phyloP scores from a whole-genome alignment of 352 stramenopile species.

The Globisporangium heterothallicum region DNA sequence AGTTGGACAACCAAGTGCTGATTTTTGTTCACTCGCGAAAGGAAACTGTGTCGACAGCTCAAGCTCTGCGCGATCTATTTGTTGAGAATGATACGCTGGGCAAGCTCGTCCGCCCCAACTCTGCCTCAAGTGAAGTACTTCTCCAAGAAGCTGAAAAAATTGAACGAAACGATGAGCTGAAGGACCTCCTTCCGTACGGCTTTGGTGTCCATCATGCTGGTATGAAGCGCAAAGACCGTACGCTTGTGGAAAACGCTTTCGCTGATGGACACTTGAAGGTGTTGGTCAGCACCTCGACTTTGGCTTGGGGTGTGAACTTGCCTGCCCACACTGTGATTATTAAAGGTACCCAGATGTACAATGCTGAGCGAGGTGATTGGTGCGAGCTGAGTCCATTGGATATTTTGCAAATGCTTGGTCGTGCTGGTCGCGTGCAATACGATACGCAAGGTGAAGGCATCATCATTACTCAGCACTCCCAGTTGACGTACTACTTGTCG shows the following conservation, averaged over 20 bases:
- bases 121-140: slow-evolving; percentile 89
- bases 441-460: slow-evolving; percentile 98
- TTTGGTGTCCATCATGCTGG: slow-evolving; percentile 99
- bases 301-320: slow-evolving; percentile 99
- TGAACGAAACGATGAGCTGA: slow-evolving; percentile 95
- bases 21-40: slow-evolving; percentile 99
- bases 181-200: slow-evolving; percentile 97
- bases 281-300: slow-evolving; percentile 96
- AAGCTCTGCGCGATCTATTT: slow-evolving; percentile 94
- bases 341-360: slow-evolving; percentile 99
- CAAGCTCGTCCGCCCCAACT: slow-evolving; percentile 87
- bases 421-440: slow-evolving; percentile 98
- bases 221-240: slow-evolving; percentile 96
- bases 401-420: slow-evolving; percentile 99
- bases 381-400: slow-evolving; percentile 98
- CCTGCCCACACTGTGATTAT: slow-evolving; percentile 99
- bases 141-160: slow-evolving; percentile 90
- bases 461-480: slow-evolving; percentile 98
- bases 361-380: slow-evolving; percentile 96
- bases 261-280: slow-evolving; percentile 96
- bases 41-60: slow-evolving; percentile 96
- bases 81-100: slow-evolving; percentile 93
- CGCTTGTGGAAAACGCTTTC: slow-evolving; percentile 98
- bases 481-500: slow-evolving; percentile 99
- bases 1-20: slow-evolving; percentile 96